These are phyloP conservation scores for Asterochloris erici DNA, from an alignment of 139 green algal species.

Conservation along the genomic window DNA sequence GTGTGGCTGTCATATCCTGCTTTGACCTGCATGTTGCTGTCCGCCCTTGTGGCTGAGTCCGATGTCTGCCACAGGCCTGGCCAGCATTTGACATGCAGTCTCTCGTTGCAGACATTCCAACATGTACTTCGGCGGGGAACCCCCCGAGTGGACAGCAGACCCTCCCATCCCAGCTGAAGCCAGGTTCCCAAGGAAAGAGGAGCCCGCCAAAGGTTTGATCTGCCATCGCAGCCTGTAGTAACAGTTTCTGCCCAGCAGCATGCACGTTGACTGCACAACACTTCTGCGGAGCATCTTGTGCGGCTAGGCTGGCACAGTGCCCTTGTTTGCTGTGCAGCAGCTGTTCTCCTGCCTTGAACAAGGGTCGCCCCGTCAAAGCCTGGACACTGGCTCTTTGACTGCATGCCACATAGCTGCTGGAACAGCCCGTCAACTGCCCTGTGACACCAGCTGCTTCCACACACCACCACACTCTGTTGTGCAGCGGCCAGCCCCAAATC, in stretches of 20 bases:
- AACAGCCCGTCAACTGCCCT: not conserved
- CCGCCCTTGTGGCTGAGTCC: not conserved
- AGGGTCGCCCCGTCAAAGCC: not conserved
- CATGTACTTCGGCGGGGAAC: constrained; percentile 80
- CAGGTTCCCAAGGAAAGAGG: constrained; percentile 30
- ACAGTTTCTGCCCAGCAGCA: not conserved
- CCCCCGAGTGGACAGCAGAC: constrained; percentile 50
- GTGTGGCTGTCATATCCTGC: not conserved
- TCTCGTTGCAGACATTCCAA: constrained; percentile 4
- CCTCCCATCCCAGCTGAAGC: constrained; percentile 52
- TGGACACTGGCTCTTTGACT: not conserved
- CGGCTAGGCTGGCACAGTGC: too few species aligned
- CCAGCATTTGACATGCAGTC: not conserved
- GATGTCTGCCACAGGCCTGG: not conserved
- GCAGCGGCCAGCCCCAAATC: not conserved
- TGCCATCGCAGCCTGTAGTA: not conserved
- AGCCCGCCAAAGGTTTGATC: constrained; percentile 7
- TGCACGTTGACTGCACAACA: not conserved
- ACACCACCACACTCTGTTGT: not conserved
- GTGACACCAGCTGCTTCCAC: not conserved
- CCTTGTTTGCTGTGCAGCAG: not conserved
- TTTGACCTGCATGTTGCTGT: not conserved
- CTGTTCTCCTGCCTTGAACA: not conserved
- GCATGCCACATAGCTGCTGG: not conserved
- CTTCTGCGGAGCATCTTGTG: not conserved